These are phyloP conservation scores for Pyrus hybrid DNA, from an alignment of 331 rosid genomes.

Conservation along the genomic window DNA sequence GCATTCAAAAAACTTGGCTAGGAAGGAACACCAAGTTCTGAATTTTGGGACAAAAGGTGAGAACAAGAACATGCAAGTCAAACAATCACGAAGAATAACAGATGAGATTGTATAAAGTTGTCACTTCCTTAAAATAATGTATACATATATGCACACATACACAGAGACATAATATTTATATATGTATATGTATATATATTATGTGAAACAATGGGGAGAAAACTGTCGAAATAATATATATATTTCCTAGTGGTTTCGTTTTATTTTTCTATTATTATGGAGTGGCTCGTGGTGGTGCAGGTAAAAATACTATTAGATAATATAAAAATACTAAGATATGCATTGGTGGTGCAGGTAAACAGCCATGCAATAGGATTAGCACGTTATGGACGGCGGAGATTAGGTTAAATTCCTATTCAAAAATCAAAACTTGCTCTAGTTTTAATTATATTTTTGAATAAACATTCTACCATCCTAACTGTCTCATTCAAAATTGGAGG, in stretches of 20 bases:
- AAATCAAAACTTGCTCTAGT: too few relatives aligned
- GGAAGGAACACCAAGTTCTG: neutral
- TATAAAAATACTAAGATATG: too few relatives aligned
- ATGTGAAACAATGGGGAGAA: neutral
- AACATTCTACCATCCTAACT: too few relatives aligned
- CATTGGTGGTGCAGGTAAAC: too few relatives aligned
- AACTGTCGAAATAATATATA: too few relatives aligned
- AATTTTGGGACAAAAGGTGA: neutral
- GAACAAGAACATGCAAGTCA: neutral
- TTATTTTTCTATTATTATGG: neutral
- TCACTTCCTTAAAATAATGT: neutral
- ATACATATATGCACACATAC: neutral
- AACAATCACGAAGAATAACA: neutral
- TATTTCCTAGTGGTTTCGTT: neutral
- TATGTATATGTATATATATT: neutral
- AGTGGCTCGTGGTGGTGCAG: too few relatives aligned
- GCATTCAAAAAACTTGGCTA: neutral
- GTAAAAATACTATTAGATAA: too few relatives aligned
- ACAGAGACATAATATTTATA: too few relatives aligned
- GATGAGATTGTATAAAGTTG: neutral
- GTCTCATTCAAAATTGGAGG: neutral
- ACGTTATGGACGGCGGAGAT: too few relatives aligned
- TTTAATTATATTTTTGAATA: too few relatives aligned
- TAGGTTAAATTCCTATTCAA: too few relatives aligned
- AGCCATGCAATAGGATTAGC: too few relatives aligned